Percentiles rank a stretch among this genome's conserved stretches.
Evolutionary conservation across 106 monocot species (phyloP).

Genomic region (Alisma plantagoaquatica): DNA sequence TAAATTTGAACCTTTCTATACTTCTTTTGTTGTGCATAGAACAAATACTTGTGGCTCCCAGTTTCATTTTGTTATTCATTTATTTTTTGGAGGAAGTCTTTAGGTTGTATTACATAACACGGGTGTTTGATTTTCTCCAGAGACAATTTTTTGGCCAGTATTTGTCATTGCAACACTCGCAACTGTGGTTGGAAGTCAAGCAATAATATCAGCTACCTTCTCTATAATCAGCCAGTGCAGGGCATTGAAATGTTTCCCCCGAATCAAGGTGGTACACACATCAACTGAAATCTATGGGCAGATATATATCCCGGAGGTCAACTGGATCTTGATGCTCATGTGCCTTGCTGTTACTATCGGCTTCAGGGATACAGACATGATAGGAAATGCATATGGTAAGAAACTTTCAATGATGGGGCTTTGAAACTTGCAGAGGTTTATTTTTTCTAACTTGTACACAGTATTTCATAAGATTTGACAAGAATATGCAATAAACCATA

Average conservation of each 20-base stretch:
- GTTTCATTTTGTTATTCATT: too few species aligned
- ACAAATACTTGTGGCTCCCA: too few species aligned
- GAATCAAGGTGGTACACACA: constrained; percentile 81
- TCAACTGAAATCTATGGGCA: constrained; percentile 68
- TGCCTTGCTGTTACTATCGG: constrained; percentile 59
- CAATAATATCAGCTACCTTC: constrained; percentile 80
- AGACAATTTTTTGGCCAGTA: constrained; percentile 66
- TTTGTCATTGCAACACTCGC: constrained; percentile 68
- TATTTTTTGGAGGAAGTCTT: too few species aligned
- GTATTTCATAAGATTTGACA: too few species aligned
- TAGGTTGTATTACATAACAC: too few species aligned
- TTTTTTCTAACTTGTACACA: too few species aligned
- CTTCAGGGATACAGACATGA: constrained; percentile 46
- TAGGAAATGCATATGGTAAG: constrained; percentile 86
- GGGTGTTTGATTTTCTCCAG: too few species aligned
- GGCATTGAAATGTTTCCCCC: constrained; percentile 66
- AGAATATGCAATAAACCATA: too few species aligned
- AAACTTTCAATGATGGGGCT: constrained; percentile 9
- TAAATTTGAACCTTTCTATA: too few species aligned
- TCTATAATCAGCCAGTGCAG: constrained; percentile 76
- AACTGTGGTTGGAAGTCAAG: constrained; percentile 64
- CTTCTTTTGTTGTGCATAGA: too few species aligned
- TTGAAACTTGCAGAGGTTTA: too few species aligned
- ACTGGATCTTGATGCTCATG: constrained; percentile 71
- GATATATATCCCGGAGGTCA: constrained; percentile 88